Percentiles rank a stretch among this genome's conserved stretches.
phyloP scores from a whole-genome alignment of 352 stramenopile genomes.

The Phytophthora melonis region DNA sequence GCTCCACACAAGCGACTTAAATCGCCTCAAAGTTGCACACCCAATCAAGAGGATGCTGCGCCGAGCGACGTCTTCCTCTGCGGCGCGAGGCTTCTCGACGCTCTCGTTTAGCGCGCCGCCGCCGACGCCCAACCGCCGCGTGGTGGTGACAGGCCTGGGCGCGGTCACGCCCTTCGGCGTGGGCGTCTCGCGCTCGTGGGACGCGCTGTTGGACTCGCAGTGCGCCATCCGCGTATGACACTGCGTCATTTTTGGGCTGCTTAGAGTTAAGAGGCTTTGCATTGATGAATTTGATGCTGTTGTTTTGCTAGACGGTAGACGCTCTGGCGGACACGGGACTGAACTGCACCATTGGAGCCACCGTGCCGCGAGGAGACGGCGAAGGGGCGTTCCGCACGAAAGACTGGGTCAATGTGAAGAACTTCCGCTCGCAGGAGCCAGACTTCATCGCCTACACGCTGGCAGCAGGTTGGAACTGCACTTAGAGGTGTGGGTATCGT shows the following conservation, averaged over 20 bases:
- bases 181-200: slow-evolving; percentile 83
- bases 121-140: slow-evolving; percentile 68
- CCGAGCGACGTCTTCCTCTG: slow-evolving; percentile 13
- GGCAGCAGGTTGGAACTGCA: slow-evolving; percentile 58
- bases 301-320: slow-evolving; percentile 49
- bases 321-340: slow-evolving; percentile 66
- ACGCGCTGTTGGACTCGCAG: slow-evolving; percentile 80
- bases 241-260: background rate
- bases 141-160: slow-evolving; percentile 93
- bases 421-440: slow-evolving; percentile 75
- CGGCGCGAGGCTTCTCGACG: slow-evolving; percentile 60
- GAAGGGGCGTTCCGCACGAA: slow-evolving; percentile 66
- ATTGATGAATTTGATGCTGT: background rate
- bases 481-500: background rate
- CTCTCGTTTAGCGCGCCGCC: slow-evolving; percentile 75
- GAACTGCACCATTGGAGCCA: slow-evolving; percentile 73
- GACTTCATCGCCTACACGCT: slow-evolving; percentile 90
- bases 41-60: slow-evolving; percentile 24
- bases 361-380: slow-evolving; percentile 70
- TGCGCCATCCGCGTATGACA: slow-evolving; percentile 74
- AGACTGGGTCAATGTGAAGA: slow-evolving; percentile 79
- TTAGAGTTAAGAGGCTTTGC: background rate
- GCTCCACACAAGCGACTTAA: slow-evolving; percentile 10
- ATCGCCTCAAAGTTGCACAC: background rate
- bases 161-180: slow-evolving; percentile 93